Base-by-base conservation (phyloP, 139 green algal species). In the Eudorina sp. region DNA sequence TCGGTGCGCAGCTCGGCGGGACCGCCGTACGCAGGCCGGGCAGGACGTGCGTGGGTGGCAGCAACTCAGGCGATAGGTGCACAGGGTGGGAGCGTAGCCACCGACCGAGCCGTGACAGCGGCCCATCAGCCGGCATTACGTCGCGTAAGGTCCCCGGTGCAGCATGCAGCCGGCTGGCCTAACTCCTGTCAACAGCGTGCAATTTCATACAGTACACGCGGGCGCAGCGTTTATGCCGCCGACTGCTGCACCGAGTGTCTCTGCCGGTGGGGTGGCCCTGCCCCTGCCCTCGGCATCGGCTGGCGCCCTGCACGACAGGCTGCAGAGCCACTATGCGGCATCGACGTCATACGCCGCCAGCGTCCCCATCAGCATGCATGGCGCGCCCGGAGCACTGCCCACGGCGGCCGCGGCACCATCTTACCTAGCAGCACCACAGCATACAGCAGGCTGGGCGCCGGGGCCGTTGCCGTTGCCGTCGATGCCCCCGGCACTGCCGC, bases 161-260 rank as follows among this genome's bases (percentile, higher is more conserved):
- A 83, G 75, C 75, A 83, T 83, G 75, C 75, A 83, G 51, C 75
- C 48, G 8, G 48, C 31, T 36, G 75, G 75, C 75, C 21, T 68
- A 31, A n/a, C 75, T 9, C 48, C 75, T 66, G 19, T 6, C 70
- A 83, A 29, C 74, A 82, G 51, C 48, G n/a, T 83, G 31, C 55
- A 83, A 16, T 23, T 69, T 53, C n/a, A 51, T 38, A 18, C 75
- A 34, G 48, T 83, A 13, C 48, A 68, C n/a, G 31, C 31, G n/a
- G 75, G 48, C 51, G 4, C 75, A 21, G 40, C 48, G 11, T 21
- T 68, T 8, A 83, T 83, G 75, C 25, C 75, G 19, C 75, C 75
- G 4, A 83, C 75, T 3, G 51, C n/a, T 34, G 75, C 41, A 14
- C 31, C 75, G 1, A 83, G 31, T 51, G 73, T 29, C 3, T 43